Percentiles rank a stretch among this genome's conserved stretches.
Evolutionary conservation across 148 eudicot genomes (phyloP).

Genomic region (Vaccinium myrtillus): DNA sequence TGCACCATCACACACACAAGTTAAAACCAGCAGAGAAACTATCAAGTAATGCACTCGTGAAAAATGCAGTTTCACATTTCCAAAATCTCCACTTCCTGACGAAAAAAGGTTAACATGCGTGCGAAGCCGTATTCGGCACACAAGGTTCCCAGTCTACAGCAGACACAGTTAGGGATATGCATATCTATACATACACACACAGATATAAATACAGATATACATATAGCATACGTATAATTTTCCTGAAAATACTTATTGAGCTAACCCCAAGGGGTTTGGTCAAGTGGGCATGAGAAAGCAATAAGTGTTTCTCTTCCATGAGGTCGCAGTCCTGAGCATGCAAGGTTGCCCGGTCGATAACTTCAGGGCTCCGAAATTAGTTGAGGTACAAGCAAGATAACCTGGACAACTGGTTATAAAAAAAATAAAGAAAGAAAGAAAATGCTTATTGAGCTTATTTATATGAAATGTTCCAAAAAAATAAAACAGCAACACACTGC

Average conservation of each 20-base stretch:
- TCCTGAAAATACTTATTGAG: background rate
- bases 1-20: constrained; percentile 20
- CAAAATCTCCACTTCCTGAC: background rate
- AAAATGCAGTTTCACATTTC: background rate
- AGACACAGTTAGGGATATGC: background rate
- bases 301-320: no score
- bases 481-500: background rate
- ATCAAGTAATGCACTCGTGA: background rate
- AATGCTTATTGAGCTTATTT: background rate
- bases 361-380: no score
- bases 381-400: no score
- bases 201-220: no score
- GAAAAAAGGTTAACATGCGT: no score
- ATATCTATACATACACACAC: background rate
- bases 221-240: background rate
- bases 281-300: no score
- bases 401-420: no score
- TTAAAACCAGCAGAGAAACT: background rate
- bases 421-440: background rate
- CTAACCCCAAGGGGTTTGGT: no score
- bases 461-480: background rate
- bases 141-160: background rate
- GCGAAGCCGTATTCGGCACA: background rate
- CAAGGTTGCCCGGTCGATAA: no score
- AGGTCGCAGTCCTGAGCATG: no score